These are phyloP conservation scores for Eucalyptus grandis DNA, from an alignment of 345 rosid species.

Conservation along the genomic window DNA sequence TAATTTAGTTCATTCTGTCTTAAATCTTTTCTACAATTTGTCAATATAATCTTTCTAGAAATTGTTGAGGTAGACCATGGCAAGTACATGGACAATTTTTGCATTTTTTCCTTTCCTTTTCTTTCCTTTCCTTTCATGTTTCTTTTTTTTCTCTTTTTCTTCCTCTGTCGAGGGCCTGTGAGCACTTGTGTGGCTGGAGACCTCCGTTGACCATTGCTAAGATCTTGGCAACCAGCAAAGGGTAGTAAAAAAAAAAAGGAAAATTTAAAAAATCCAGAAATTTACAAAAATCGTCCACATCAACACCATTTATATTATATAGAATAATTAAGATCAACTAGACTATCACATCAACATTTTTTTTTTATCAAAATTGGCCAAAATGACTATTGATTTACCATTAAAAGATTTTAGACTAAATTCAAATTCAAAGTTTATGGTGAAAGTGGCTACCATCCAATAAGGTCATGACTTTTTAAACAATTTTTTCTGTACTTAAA, in stretches of 20 bases:
- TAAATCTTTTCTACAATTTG: accelerated
- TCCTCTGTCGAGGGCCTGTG: not conserved
- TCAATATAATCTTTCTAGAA: accelerated
- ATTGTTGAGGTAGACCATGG: not conserved
- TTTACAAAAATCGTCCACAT: not conserved
- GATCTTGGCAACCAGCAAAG: not conserved
- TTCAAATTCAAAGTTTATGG: accelerated
- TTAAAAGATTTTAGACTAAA: not conserved
- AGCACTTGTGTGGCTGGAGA: not conserved
- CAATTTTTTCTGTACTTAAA: not conserved
- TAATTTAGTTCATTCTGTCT: accelerated
- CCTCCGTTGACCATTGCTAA: not conserved
- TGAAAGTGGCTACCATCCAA: accelerated
- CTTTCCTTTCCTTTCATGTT: too few relatives aligned
- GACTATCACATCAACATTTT: not conserved
- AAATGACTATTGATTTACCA: not conserved
- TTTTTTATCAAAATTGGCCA: accelerated
- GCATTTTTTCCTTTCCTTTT: not conserved
- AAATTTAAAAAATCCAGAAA: not conserved
- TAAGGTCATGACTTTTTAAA: not conserved
- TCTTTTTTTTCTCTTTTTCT: not conserved
- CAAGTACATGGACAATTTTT: accelerated
- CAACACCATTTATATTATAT: accelerated
- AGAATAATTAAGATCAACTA: accelerated
- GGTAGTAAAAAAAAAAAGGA: accelerated